Evolutionary conservation across 805 yeast species (phyloP), one percentile per base, ranked within the genome.

Genomic region (Candida morakotiae): DNA sequence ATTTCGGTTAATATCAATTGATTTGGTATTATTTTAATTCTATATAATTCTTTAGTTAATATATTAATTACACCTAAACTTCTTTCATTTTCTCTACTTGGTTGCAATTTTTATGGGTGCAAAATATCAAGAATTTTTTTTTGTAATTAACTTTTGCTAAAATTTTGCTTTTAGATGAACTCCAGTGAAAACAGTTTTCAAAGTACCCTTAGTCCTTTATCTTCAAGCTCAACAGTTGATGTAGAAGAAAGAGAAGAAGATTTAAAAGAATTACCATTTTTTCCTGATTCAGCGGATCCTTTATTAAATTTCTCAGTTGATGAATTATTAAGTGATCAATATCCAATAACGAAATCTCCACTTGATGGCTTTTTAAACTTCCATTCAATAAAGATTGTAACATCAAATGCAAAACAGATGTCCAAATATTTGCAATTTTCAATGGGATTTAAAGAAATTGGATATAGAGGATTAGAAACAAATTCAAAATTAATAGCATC

Each of bases 341-440:
- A 46, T 23, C 41, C 25, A 2, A 49, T 19, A 11, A 38, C 45
- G 9, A 53, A 49, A 24, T 42, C 22, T 14, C 39, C 58, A 3
- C 31, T 29, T 14, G 69, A 62, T 48, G 69, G 61, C 10, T 48
- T 67, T 39, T 21, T 58, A 6, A 75, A 72, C n/a, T 84, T 81
- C 51, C 80, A 76, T 58, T 81, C 81, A 48, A 67, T 84, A 3
- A 81, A 83, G 10, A 76, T 83, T 69, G 82, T 80, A 42, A 83
- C 81, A 9, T 74, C 86, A n/a, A 83, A 84, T 45, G 84, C 91
- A 17, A 78, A 75, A 42, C 77, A 76, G 42, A 64, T 77, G 31
- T 81, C 94, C 0, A 53, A 59, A 16, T 73, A 70, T 51, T 75
- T 81, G 40, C 67, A 75, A 31, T 50, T 65, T 11, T 59, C 73